phyloP scores from a whole-genome alignment of 2,329 filamentous ascomycete species.

The Periconia sp. region DNA sequence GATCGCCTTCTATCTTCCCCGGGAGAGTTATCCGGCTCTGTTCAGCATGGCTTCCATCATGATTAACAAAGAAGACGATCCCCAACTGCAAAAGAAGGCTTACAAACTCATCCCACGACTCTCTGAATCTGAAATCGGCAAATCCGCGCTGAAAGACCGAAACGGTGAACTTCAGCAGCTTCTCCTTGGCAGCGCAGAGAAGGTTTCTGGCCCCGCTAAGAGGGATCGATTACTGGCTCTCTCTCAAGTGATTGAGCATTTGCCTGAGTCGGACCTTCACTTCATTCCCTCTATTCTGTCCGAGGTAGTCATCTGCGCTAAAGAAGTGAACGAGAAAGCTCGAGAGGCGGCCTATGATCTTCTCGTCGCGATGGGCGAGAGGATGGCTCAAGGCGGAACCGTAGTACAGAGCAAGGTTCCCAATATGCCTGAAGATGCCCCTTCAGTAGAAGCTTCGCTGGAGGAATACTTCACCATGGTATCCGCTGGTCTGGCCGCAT shows the following conservation, averaged over 20 bases:
- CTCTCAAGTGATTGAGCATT: slow-evolving; percentile 73
- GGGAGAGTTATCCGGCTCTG: slow-evolving; percentile 79
- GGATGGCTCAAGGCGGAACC: slow-evolving; percentile 71
- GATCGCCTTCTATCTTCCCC: slow-evolving; percentile 88
- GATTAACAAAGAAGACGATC: slow-evolving; percentile 78
- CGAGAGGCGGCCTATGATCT: slow-evolving; percentile 87
- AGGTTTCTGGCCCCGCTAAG: slow-evolving; percentile 81
- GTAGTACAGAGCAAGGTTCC: slow-evolving; percentile 87
- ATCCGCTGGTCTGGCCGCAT: slow-evolving; percentile 88
- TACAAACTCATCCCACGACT: slow-evolving; percentile 96
- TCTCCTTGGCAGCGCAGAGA: slow-evolving; percentile 76
- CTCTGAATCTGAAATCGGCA: slow-evolving; percentile 76
- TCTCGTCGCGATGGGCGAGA: slow-evolving; percentile 83
- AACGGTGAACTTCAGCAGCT: slow-evolving; percentile 79
- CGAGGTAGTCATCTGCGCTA: slow-evolving; percentile 94
- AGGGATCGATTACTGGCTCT: slow-evolving; percentile 85
- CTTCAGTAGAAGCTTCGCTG: slow-evolving; percentile 74
- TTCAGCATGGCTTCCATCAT: slow-evolving; percentile 86
- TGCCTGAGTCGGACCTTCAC: slow-evolving; percentile 78
- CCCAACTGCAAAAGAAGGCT: slow-evolving; percentile 96
- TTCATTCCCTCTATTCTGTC: slow-evolving; percentile 91
- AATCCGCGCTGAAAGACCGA: slow-evolving; percentile 73
- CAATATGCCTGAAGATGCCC: slow-evolving; percentile 81
- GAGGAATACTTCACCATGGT: slow-evolving; percentile 99
- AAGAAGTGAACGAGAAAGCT: slow-evolving; percentile 96